A percentile compares a stretch with the other conserved stretches of the same genome.
Conservation (phyloP, 2,329 filamentous ascomycete genomes). For the Pleoardoris graminearum region DNA sequence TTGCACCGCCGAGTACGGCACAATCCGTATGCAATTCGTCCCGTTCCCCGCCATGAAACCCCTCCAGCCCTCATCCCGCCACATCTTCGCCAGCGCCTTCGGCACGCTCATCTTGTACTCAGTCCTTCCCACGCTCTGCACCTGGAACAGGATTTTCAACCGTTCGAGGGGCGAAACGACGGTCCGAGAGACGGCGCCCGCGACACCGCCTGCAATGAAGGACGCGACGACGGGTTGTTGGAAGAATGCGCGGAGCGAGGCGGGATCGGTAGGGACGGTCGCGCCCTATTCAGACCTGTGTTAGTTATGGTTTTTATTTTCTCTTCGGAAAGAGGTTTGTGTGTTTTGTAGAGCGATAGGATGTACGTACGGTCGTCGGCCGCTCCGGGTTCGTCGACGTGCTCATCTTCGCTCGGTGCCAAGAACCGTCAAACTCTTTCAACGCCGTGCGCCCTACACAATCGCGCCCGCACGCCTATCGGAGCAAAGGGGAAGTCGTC, state of each 20-base stretch:
- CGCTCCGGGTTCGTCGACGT: constrained; percentile 22
- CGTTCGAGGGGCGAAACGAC: constrained; percentile 95
- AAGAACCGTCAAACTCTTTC: constrained; percentile 11
- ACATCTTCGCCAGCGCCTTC: constrained; percentile 92
- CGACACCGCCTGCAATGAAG: constrained; percentile 91
- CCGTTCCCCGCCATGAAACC: constrained; percentile 98
- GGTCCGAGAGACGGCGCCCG: constrained; percentile 94
- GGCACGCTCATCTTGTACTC: constrained; percentile 93
- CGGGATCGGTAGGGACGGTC: constrained; percentile 16
- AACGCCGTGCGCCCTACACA: constrained; percentile 17
- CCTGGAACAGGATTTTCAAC: constrained; percentile 95
- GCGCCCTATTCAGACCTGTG: constrained; percentile 11
- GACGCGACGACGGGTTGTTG: constrained; percentile 86
- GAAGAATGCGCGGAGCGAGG: constrained; percentile 49
- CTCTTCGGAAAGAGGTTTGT: constrained; percentile 18
- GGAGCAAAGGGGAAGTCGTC: constrained; percentile 22
- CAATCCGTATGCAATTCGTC: constrained; percentile 96
- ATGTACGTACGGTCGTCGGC: constrained; percentile 22
- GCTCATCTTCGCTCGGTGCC: constrained; percentile 21
- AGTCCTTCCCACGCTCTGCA: constrained; percentile 85
- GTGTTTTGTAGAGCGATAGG: constrained; percentile 22
- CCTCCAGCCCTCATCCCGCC: constrained; percentile 93
- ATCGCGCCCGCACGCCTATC: constrained; percentile 26
- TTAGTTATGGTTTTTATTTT: constrained; percentile 20
- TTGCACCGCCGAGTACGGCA: constrained; percentile 96